Evolutionary conservation across 2,329 filamentous ascomycete species (phyloP), one percentile per base, ranked within the genome.

Genomic region (Colletotrichum sp.): DNA sequence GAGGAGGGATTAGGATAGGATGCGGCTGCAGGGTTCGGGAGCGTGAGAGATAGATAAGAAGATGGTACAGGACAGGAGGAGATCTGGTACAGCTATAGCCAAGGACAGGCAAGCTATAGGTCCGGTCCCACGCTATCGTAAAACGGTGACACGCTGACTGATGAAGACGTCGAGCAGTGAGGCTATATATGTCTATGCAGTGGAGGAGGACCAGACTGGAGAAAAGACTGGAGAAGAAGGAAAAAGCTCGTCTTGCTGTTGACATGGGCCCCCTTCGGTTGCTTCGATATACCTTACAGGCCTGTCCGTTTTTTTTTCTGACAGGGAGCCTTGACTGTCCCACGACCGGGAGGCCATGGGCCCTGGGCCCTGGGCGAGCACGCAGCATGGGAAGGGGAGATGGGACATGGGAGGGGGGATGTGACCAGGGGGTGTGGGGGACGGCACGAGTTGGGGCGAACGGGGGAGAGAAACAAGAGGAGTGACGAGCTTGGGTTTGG

Each of bases 351-450:
- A 72, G 72, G 60, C 64, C 59, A 67, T 68, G 75, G 67, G 71
- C 62, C 75, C 39, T 71, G 60, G 62, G 39, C 62, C 75, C 55
- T 75, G 60, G 62, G 34, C 71, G 18, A 68, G 72, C 60, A 65
- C 80, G 79, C 78, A 81, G 82, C 81, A 80, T 78, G 79, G 79
- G 80, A 81, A 81, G 77, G 82, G 81, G 75, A 78, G 68, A 68
- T 44, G 81, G 81, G 81, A 72, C 68, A 70, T 34, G 39, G 82
- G 81, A 81, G 72, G 67, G 68, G 67, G 60, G 66, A 75, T 63
- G 52, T 44, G 70, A 66, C 57, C 34, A 24, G 63, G 67, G 65
- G 63, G 59, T 64, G 72, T 67, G 71, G 67, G 44, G 65, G 36
- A 72, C 59, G 73, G 73, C 36, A 68, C 73, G 73, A 76, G 59